Base-by-base conservation (phyloP, 2,329 filamentous ascomycete species). In the Thyridium curvatum region DNA sequence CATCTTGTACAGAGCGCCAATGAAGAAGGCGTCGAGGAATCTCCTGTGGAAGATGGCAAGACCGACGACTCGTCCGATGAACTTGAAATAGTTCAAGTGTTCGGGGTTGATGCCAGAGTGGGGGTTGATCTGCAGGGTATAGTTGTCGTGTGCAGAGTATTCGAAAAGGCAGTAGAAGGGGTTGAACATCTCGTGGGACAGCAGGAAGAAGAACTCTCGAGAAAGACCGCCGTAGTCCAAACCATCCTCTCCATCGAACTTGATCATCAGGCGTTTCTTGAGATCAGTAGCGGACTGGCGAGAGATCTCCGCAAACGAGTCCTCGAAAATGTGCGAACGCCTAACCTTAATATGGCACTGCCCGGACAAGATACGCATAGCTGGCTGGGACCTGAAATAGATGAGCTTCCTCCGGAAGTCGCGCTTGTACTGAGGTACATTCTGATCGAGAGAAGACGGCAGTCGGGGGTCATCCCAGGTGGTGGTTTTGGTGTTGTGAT, bases 101-200 rank as follows among this genome's bases (percentile, higher is more conserved):
- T 98, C 93, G 1, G 93, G 93, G 65, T 98, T 98, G 66, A 98
- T 97, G 48, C 93, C 93, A 15, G 93, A 98, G 64, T 98, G 93
- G 34, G 93, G 93, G 69, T 98, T 98, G 71, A 98, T 98, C 67
- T 98, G 93, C 40, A 98, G 84, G 21, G 93, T 98, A 69, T 98
- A 98, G 69, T 98, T 98, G 79, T 98, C 93, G 71, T 98, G 93
- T 30, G 93, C 93, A 18, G 93, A 97, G 65, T 98, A 98, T 68
- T 98, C 93, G 71, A 98, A 98, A 39, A 98, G 74, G 62, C 93
- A 98, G 71, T 98, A 98, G 69, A 98, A 98, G 26, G 93, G 93
- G 64, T 98, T 98, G 71, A 98, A 98, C 93, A 98, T 98, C 71
- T 98, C 93, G 67, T 98, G 93, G 13, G 91, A 97, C 40, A 98